Percentiles rank a stretch among this genome's conserved stretches.
These are phyloP conservation scores for Trichoderma parareesei DNA, from an alignment of 495 filamentous ascomycete genomes.

Conservation along the genomic window DNA sequence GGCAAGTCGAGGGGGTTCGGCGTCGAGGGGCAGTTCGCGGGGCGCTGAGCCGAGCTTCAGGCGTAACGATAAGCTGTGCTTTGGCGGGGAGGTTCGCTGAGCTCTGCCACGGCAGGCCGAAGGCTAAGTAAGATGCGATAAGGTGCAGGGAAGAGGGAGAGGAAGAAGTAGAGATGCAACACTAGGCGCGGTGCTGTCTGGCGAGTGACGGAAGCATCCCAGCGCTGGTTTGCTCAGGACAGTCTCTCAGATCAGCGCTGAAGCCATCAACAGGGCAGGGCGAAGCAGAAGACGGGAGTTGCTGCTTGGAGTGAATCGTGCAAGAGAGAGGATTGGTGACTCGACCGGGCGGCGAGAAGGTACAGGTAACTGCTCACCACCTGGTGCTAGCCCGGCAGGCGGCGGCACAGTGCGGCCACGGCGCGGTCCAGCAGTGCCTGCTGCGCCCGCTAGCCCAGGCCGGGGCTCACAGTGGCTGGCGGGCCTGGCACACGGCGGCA, in stretches of 20 bases:
- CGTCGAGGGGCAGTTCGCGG: neutral
- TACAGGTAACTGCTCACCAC: neutral
- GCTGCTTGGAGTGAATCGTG: neutral
- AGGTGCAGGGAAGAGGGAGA: no score
- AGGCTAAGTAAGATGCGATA: no score
- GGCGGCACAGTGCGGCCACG: neutral
- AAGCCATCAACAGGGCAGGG: neutral
- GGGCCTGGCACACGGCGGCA: neutral
- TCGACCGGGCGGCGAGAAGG: constrained; percentile 1
- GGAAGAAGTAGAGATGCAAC: no score
- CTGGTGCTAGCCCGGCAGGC: neutral
- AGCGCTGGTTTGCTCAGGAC: neutral
- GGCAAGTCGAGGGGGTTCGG: neutral
- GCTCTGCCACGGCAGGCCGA: no score
- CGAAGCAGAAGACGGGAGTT: neutral
- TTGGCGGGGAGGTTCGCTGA: neutral
- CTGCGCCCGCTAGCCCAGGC: constrained; percentile 3
- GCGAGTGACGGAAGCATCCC: neutral
- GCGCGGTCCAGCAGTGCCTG: constrained; percentile 3
- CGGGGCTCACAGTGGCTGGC: neutral
- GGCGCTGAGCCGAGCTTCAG: neutral
- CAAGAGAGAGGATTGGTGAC: constrained; percentile 6
- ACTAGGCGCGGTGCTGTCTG: neutral
- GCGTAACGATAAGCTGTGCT: neutral
- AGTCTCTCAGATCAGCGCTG: neutral